These are phyloP conservation scores for Hyphopichia wangnamkhiaoensis DNA, from an alignment of 1,139 yeast genomes.

Conservation along the genomic window DNA sequence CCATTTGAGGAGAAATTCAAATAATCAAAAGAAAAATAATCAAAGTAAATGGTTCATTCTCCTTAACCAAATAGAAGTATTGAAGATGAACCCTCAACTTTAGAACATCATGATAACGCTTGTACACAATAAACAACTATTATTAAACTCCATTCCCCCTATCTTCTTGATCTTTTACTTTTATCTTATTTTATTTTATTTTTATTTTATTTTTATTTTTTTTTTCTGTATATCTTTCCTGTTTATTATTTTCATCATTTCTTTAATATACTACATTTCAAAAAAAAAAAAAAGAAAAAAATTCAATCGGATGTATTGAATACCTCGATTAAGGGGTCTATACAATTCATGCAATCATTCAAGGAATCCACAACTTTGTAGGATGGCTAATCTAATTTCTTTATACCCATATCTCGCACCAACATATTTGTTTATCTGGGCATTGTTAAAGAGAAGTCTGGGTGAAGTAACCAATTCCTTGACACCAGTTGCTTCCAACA, in stretches of 20 bases:
- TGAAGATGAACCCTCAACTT: not conserved
- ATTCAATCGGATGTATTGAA: too few species aligned
- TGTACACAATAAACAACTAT: slow-evolving; percentile 1
- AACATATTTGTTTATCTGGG: slow-evolving; percentile 23
- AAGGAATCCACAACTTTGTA: slow-evolving; percentile 33
- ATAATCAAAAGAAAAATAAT: too few species aligned
- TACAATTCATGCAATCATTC: too few species aligned
- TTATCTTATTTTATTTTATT: not conserved
- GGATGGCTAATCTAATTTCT: slow-evolving; percentile 35
- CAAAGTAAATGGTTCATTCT: too few species aligned
- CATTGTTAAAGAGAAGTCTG: slow-evolving; percentile 35
- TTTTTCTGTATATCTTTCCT: not conserved
- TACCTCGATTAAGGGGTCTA: too few species aligned
- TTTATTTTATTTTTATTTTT: not conserved
- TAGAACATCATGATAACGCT: slow-evolving; percentile 1
- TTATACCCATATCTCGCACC: slow-evolving; percentile 32
- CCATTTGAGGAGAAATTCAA: too few species aligned
- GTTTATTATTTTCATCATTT: too few species aligned
- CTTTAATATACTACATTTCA: too few species aligned
- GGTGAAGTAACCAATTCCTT: slow-evolving; percentile 30
- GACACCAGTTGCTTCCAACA: slow-evolving; percentile 25
- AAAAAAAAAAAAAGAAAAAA: too few species aligned
- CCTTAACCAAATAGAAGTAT: too few species aligned
- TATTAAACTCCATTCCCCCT: not conserved
- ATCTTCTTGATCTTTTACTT: not conserved